Evolutionary conservation across 2,329 filamentous ascomycete genomes (phyloP), one percentile per base, ranked within the genome.

Genomic region (Fusarium nodosum): DNA sequence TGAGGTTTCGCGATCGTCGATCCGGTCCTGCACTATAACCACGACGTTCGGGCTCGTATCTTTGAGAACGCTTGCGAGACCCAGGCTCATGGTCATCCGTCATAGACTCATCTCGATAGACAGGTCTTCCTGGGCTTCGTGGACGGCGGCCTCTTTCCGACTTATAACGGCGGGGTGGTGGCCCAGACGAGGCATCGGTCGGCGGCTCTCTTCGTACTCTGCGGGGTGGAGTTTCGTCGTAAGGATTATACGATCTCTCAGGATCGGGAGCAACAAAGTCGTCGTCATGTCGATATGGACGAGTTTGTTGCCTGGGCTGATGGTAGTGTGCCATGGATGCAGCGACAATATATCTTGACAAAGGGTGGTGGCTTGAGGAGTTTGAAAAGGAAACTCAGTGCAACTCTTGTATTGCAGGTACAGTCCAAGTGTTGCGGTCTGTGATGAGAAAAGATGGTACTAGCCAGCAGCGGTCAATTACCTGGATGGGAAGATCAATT

Each of bases 311-410:
- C 24, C 71, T 65, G 18, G 70, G 60, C 28, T 69, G 71, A 45
- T 64, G 66, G 24, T 73, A 68, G 36, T 76, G 65, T 31, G 72
- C 69, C 76, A 78, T 78, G 42, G 51, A 42, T 54, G 36, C 22
- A 60, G 41, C 31, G 28, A 58, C 20, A 28, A n/a, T 36, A 46
- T 7, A 16, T 18, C n/a, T 56, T 45, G 34, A 26, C 30, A n/a
- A 39, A 28, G 42, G 11, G 36, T 20, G n/a, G 39, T 28, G 22
- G 16, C 26, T 33, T 47, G 38, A 30, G 33, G 33, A 39, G 28
- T 31, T 24, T 39, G 8, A 39, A 44, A 50, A 18, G 22, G 16
- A 33, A 30, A 24, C 26, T 30, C 15, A 18, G 15, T 39, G 34
- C 16, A 28, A 39, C 26, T 61, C 13, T 20, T 36, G 36, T 34